Base-by-base conservation (phyloP, 768 basidiomycete species). In the Ephemerocybe angulata region DNA sequence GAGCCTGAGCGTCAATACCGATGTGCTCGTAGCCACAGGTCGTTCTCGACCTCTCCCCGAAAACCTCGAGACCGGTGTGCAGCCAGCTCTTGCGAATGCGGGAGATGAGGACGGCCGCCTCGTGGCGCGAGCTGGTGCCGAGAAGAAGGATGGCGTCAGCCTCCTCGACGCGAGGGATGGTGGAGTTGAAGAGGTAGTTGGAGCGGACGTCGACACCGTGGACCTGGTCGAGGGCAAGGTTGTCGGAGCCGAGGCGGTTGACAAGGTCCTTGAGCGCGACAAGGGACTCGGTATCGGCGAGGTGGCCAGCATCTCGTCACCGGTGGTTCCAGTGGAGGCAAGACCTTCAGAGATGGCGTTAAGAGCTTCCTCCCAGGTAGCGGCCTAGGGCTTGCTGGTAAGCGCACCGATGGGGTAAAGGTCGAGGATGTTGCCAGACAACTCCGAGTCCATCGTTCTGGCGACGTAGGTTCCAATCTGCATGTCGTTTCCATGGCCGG, bases 401-500 rank as follows among this genome's bases (percentile, higher is more conserved):
- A 99, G 79, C 11, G 97, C 97, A 64, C 97, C 97, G 60, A 99
- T 97, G 58, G 97, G 96, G 71, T 97, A 99, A 15, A 99, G 82
- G 70, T 99, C 97, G 67, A 98, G 77, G 59, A 99, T 80, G 76
- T 99, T 99, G 55, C 97, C 97, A 13, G 93, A 96, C 63, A 98
- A 82, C 68, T 99, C 97, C 11, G 94, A 96, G 69, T 98, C 84
- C 87, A 99, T 90, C 56, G 87, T 90, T 80, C 95, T 98, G 74
- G 94, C 93, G 50, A 98, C 89, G 66, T 99, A 98, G 77, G 88
- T 98, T 57, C 96, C 95, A 63, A 99, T 98, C 75, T 98, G 94
- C 76, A 99, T 78, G 76, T 96, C 94, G 69, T 99, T 98, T 47
- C 97, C 97, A 57, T 96, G 88, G 11, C 97, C 97, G 2, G 94